These are phyloP conservation scores for Friedmanniomyces endolithicus DNA, from an alignment of 495 filamentous ascomycete species.

Conservation along the genomic window DNA sequence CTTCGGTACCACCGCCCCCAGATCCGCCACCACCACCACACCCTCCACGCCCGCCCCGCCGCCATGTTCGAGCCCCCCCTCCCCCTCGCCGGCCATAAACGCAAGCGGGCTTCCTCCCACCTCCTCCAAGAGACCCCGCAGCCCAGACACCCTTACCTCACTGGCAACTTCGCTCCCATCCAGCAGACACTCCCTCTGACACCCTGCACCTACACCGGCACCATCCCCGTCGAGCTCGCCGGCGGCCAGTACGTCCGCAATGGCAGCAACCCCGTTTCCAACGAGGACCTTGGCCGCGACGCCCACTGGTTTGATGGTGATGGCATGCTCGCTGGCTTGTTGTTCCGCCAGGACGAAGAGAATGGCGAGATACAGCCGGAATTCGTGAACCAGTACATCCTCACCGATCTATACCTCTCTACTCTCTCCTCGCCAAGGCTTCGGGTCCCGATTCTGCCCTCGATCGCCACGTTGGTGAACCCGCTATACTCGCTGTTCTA, in stretches of 20 bases:
- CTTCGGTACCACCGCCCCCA: background rate
- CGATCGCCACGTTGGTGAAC: constrained; percentile 48
- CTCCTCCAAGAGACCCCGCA: constrained; percentile 12
- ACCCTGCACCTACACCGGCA: constrained; percentile 40
- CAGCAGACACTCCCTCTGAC: constrained; percentile 36
- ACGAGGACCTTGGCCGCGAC: constrained; percentile 42
- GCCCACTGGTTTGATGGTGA: constrained; percentile 63
- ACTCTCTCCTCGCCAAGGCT: constrained; percentile 34
- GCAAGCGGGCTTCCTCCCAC: constrained; percentile 17
- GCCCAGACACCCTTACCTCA: constrained; percentile 28
- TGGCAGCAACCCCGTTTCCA: constrained; percentile 52
- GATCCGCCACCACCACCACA: background rate
- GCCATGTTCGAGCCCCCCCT: constrained; percentile 3
- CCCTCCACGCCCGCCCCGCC: background rate
- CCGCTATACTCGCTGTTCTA: constrained; percentile 33
- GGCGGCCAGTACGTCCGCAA: constrained; percentile 59
- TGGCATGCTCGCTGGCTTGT: constrained; percentile 55
- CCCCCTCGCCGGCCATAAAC: constrained; percentile 19
- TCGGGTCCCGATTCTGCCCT: constrained; percentile 43
- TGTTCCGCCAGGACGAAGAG: constrained; percentile 34
- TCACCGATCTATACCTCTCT: constrained; percentile 49
- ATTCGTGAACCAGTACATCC: constrained; percentile 52
- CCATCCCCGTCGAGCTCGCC: constrained; percentile 45
- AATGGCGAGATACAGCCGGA: constrained; percentile 35
- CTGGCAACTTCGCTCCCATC: constrained; percentile 54